A percentile compares a stretch with the other conserved stretches of the same genome.
Evolutionary conservation across 768 basidiomycete species (phyloP).

Genomic region (Serendipita vermifera): DNA sequence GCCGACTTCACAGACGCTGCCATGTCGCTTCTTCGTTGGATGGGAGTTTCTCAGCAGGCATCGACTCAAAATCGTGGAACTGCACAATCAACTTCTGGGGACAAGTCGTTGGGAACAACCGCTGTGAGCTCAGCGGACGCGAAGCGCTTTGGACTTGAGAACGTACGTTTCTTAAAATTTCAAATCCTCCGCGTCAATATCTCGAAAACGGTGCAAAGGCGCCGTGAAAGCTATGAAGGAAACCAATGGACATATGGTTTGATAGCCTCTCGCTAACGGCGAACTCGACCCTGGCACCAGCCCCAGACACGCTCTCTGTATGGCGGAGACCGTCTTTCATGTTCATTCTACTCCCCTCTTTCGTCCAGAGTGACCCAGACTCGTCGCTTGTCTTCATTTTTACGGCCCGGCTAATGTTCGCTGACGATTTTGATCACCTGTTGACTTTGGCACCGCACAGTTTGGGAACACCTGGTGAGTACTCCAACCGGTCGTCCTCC

Average conservation of each 20-base stretch:
- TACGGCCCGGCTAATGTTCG: not conserved
- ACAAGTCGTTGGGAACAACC: constrained; percentile 1
- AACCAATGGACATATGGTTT: not conserved
- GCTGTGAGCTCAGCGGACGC: constrained; percentile 38
- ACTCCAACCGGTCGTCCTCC: constrained; percentile 17
- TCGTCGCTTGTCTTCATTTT: constrained; percentile 3
- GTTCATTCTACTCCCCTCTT: not conserved
- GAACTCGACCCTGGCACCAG: not conserved
- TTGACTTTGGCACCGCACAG: constrained; percentile 27
- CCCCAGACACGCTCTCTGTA: not conserved
- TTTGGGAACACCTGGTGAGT: constrained; percentile 92
- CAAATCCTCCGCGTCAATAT: not conserved
- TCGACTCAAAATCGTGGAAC: not conserved
- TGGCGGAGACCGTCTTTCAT: not conserved
- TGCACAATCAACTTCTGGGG: not conserved
- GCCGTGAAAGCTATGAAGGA: not conserved
- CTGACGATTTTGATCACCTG: not conserved
- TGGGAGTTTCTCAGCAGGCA: constrained; percentile 11
- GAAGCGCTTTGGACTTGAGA: constrained; percentile 94
- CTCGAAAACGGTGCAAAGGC: not conserved
- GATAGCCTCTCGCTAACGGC: constrained; percentile 5
- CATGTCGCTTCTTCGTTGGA: constrained; percentile 16
- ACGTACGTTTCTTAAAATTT: constrained; percentile 42
- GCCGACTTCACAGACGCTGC: not conserved
- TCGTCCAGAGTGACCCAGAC: not conserved